Base-by-base conservation (phyloP, 345 rosid genomes). In the Syzygium oleosum region DNA sequence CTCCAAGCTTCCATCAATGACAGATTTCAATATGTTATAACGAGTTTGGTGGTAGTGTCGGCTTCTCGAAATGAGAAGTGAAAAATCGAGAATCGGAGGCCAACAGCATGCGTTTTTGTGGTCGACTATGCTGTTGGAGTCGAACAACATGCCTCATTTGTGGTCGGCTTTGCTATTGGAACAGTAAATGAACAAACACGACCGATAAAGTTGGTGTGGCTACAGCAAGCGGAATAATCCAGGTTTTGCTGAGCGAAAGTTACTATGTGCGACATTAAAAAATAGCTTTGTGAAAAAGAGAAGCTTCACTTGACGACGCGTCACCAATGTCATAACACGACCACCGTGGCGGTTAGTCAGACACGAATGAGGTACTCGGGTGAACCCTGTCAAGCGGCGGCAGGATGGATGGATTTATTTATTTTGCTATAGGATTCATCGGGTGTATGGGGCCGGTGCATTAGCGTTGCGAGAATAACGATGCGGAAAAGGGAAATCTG, bases 301-400 rank as follows among this genome's bases (percentile, higher is more conserved):
- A 59, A 12, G 65, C 65, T 59, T 8, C 10, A 59, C 31, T 59
- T 59, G 65, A 31, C 12, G 15, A 59, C 3, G 15, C 29, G 0
- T 0, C 16, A 1, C 1, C 0, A 0, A 12, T 0, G 16, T 27
- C 16, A 0, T 27, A 25, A 59, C 65, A 59, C 31, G 15, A 25
- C 31, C 8, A 59, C 8, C 4, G 0, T 59, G 31, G 29, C 13
- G 13, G 16, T 59, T 59, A 7, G 65, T 27, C 5, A 25, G 14
- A 59, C 5, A 29, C 15, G 15, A 5, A 25, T 59, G 63, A 58
- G 61, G n/a, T n/a, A 25, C 27, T 58, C 10, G 5, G 0, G 4
- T 58, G 65, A 59, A 25, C 29, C 12, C 5, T 10, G 31, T 11
- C 65, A 59, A 25, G 29, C 1, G 46, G 46, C 46, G 12, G 65